These are phyloP conservation scores for Orobanche coerulescens DNA, from an alignment of 257 asterid species.

Conservation along the genomic window DNA sequence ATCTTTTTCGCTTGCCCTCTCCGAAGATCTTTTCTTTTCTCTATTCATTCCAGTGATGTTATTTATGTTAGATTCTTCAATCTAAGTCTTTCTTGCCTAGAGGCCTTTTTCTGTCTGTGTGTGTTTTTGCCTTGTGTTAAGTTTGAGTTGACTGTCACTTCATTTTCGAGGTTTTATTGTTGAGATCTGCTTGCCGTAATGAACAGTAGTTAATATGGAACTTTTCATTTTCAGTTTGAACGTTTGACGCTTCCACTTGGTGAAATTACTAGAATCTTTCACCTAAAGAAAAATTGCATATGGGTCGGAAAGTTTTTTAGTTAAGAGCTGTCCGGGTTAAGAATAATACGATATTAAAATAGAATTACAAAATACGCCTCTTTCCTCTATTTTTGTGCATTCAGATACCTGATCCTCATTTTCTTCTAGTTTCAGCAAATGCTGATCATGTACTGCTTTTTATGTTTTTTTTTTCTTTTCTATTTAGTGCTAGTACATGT, in stretches of 20 bases:
- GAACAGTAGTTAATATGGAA: neutral
- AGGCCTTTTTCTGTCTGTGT: neutral
- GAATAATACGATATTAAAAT: neutral
- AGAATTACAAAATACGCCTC: neutral
- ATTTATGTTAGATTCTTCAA: slow-evolving; percentile 1
- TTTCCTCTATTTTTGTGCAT: neutral
- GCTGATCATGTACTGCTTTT: neutral
- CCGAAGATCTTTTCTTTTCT: slow-evolving; percentile 7
- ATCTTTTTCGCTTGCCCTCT: slow-evolving; percentile 2
- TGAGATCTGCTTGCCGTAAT: neutral
- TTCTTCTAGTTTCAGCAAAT: neutral
- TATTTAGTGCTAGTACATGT: neutral
- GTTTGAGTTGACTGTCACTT: slow-evolving; percentile 8
- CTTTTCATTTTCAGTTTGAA: no score
- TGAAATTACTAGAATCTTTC: slow-evolving; percentile 6
- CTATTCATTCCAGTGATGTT: neutral
- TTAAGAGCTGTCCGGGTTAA: neutral
- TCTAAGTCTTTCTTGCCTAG: slow-evolving; percentile 1
- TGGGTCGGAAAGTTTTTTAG: neutral
- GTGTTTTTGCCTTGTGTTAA: neutral
- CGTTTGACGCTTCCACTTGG: no score
- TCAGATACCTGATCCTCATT: neutral
- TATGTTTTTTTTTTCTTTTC: neutral
- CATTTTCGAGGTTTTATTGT: slow-evolving; percentile 5
- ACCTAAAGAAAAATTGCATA: neutral